Percentiles rank a stretch among this genome's conserved stretches.
phyloP scores from a whole-genome alignment of 371 early-diverging fungal genomes.

The Batrachochytrium dendrobatidis region DNA sequence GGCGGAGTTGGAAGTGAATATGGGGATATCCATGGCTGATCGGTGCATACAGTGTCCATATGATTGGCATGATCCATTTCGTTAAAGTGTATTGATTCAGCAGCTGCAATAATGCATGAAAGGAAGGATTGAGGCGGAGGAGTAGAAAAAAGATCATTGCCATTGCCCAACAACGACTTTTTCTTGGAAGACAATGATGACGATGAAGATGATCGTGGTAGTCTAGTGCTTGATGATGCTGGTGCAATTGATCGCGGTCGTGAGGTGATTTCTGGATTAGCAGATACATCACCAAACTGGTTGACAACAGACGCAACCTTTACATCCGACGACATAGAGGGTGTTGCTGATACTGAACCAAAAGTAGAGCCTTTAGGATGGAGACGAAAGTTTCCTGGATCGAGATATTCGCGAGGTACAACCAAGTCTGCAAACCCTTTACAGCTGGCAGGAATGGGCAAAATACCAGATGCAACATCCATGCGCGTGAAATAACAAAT shows the following conservation, averaged over 20 bases:
- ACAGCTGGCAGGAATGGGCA: constrained; percentile 2
- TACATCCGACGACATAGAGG: background rate
- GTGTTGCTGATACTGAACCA: too few relatives aligned
- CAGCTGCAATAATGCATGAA: background rate
- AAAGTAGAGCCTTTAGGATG: constrained; percentile 12
- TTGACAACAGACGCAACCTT: background rate
- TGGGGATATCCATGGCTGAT: background rate
- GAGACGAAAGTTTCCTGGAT: constrained; percentile 13
- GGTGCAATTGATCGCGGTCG: background rate
- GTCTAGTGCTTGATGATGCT: background rate
- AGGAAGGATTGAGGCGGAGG: background rate
- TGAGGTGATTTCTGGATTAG: background rate
- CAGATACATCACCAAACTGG: background rate
- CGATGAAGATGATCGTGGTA: background rate
- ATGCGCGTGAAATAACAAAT: background rate
- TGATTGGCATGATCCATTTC: background rate
- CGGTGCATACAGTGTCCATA: background rate
- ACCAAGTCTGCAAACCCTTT: constrained; percentile 4
- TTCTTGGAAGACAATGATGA: background rate
- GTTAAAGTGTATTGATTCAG: background rate
- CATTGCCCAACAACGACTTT: background rate
- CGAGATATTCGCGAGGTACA: constrained; percentile 7
- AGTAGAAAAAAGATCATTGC: background rate
- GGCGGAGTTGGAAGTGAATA: background rate
- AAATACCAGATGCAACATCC: background rate